A percentile compares a stretch with the other conserved stretches of the same genome.
These are phyloP conservation scores for Aureobasidium subglaciale DNA, from an alignment of 2,329 filamentous ascomycete species.

Conservation along the genomic window DNA sequence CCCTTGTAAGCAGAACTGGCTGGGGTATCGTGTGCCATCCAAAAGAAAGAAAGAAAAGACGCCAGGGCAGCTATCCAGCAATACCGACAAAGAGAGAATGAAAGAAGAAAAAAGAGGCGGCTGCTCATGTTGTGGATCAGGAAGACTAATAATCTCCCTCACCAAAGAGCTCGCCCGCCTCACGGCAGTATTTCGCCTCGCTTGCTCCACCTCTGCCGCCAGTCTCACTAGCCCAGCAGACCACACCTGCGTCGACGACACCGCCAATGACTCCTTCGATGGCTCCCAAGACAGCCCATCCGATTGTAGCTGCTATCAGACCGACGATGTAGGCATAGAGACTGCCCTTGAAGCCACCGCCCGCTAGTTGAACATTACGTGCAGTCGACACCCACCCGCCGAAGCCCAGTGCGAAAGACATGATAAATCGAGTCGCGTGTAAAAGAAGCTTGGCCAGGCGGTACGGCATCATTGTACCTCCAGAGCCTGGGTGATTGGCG, in stretches of 20 bases:
- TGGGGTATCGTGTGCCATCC: not conserved
- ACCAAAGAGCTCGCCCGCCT: constrained; percentile 83
- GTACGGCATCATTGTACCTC: constrained; percentile 67
- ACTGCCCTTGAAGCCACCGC: constrained; percentile 58
- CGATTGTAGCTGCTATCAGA: constrained; percentile 85
- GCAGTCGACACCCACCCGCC: constrained; percentile 96
- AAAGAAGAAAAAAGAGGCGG: not conserved
- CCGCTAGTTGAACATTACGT: constrained; percentile 60
- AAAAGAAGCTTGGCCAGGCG: constrained; percentile 84
- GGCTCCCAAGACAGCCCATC: constrained; percentile 72
- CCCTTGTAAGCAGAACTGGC: not conserved
- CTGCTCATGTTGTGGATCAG: not conserved
- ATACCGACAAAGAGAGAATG: not conserved
- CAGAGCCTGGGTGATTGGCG: constrained; percentile 32
- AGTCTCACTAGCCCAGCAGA: constrained; percentile 91
- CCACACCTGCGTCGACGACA: constrained; percentile 52
- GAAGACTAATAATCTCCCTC: constrained; percentile 35
- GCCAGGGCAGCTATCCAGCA: not conserved
- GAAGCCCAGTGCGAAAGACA: constrained; percentile 83
- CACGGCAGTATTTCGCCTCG: constrained; percentile 74
- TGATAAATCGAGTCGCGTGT: constrained; percentile 83
- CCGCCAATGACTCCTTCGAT: constrained; percentile 33
- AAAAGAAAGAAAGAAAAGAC: not conserved
- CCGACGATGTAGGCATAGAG: constrained; percentile 93
- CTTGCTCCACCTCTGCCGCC: constrained; percentile 55